phyloP scores from a whole-genome alignment of 2,329 filamentous ascomycete species.

The Colletotrichum gloeosporioides region DNA sequence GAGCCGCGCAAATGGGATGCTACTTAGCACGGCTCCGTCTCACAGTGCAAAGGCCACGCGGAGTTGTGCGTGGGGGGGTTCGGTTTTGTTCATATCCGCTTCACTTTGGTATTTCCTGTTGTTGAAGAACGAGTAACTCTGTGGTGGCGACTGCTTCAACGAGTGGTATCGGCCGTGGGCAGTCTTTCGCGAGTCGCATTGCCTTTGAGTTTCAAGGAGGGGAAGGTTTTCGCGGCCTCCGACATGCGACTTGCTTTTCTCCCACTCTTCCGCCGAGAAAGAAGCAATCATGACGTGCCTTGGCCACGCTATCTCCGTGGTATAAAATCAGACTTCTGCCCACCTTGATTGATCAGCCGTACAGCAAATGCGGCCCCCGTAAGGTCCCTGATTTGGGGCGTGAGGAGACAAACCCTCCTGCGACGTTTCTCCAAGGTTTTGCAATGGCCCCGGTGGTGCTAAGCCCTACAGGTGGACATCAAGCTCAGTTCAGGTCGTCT shows the following conservation, averaged over 20 bases:
- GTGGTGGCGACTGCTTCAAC: background rate
- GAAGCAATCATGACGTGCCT: background rate
- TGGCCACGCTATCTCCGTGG: background rate
- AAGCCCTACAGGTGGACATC: background rate
- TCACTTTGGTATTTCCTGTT: background rate
- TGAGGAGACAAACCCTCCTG: background rate
- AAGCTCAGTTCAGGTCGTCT: background rate
- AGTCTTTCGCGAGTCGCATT: background rate
- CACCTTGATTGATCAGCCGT: background rate
- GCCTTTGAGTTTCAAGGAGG: background rate
- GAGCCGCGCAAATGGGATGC: background rate
- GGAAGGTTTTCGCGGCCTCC: background rate
- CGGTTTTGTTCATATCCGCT: background rate
- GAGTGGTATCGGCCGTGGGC: background rate
- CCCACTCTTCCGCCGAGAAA: background rate
- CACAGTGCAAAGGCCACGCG: background rate
- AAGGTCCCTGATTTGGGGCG: background rate
- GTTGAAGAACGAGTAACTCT: background rate
- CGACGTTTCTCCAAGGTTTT: background rate
- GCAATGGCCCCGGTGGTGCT: background rate
- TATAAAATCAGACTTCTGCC: background rate
- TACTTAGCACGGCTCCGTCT: background rate
- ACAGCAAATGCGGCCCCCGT: background rate
- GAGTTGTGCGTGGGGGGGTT: background rate
- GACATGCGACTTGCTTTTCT: background rate